A percentile compares a stretch with the other conserved stretches of the same genome.
Evolutionary conservation across 768 basidiomycete genomes (phyloP).

Genomic region (Hericium rajendrae): DNA sequence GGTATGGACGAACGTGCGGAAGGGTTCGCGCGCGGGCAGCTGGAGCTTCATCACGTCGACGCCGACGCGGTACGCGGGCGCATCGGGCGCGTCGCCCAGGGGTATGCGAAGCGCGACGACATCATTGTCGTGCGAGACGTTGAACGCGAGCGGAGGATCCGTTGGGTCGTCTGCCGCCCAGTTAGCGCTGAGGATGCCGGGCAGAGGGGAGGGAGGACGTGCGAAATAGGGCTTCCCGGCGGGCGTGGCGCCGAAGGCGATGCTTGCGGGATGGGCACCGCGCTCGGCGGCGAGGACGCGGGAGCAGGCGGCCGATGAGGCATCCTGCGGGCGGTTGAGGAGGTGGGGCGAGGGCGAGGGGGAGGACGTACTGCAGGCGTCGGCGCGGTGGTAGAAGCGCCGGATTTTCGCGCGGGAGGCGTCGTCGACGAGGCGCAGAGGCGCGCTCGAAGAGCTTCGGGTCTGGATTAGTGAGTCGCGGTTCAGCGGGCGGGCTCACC

Average conservation of each 20-base stretch:
- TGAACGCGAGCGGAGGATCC: slow-evolving; percentile 59
- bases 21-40: slow-evolving; percentile 47
- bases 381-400: slow-evolving; percentile 61
- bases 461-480: neutral
- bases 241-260: slow-evolving; percentile 48
- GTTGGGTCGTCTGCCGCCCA: slow-evolving; percentile 31
- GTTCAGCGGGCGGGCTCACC: neutral
- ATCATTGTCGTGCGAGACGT: slow-evolving; percentile 74
- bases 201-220: slow-evolving; percentile 19
- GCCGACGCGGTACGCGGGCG: slow-evolving; percentile 51
- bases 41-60: slow-evolving; percentile 76
- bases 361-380: slow-evolving; percentile 55
- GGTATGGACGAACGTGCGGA: slow-evolving; percentile 50
- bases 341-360: neutral
- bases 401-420: slow-evolving; percentile 47
- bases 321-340: slow-evolving; percentile 38
- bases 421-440: slow-evolving; percentile 46
- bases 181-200: neutral
- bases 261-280: slow-evolving; percentile 36
- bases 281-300: slow-evolving; percentile 53
- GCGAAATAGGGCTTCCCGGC: slow-evolving; percentile 74
- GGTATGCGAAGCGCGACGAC: slow-evolving; percentile 54
- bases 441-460: slow-evolving; percentile 53
- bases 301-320: slow-evolving; percentile 67
- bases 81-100: slow-evolving; percentile 34